Conservation (phyloP, 768 basidiomycete genomes). For the Agaricus subrufescens region DNA sequence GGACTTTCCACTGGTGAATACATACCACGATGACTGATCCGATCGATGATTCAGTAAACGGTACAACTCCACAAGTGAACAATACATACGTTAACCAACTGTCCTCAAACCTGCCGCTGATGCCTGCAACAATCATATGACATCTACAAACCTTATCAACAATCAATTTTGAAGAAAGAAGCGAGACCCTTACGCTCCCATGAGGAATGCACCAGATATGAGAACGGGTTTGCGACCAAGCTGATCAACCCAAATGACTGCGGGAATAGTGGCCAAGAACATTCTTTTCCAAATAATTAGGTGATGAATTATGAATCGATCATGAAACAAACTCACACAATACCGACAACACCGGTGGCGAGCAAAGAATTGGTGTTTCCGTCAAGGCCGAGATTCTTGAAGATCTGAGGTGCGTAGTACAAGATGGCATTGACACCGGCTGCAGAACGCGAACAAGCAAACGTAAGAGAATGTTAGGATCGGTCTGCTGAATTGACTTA, state of each 20-base stretch:
- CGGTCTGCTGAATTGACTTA: slow-evolving; percentile 6
- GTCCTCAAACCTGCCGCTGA: slow-evolving; percentile 54
- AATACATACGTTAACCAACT: slow-evolving; percentile 44
- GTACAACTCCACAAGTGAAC: not conserved
- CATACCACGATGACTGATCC: slow-evolving; percentile 27
- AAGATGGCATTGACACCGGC: slow-evolving; percentile 69
- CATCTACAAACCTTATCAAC: slow-evolving; percentile 33
- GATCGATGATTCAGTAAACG: slow-evolving; percentile 3
- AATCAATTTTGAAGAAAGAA: not conserved
- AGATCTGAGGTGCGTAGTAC: slow-evolving; percentile 75
- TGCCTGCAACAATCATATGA: slow-evolving; percentile 65
- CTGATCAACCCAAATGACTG: slow-evolving; percentile 78
- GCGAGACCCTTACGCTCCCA: slow-evolving; percentile 45
- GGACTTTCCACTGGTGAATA: not conserved
- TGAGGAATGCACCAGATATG: slow-evolving; percentile 68
- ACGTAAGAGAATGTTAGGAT: not conserved
- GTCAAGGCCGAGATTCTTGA: slow-evolving; percentile 51
- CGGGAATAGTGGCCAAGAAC: slow-evolving; percentile 76
- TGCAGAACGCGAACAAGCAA: slow-evolving; percentile 7
- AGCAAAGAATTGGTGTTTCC: slow-evolving; percentile 54
- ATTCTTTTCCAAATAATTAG: slow-evolving; percentile 35
- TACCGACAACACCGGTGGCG: slow-evolving; percentile 69
- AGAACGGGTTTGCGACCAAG: slow-evolving; percentile 71
- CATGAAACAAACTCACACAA: slow-evolving; percentile 45
- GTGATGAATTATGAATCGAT: not conserved